Evolutionary conservation across 257 asterid genomes (phyloP), one percentile per base, ranked within the genome.

Genomic region (Solanum paucissectum): DNA sequence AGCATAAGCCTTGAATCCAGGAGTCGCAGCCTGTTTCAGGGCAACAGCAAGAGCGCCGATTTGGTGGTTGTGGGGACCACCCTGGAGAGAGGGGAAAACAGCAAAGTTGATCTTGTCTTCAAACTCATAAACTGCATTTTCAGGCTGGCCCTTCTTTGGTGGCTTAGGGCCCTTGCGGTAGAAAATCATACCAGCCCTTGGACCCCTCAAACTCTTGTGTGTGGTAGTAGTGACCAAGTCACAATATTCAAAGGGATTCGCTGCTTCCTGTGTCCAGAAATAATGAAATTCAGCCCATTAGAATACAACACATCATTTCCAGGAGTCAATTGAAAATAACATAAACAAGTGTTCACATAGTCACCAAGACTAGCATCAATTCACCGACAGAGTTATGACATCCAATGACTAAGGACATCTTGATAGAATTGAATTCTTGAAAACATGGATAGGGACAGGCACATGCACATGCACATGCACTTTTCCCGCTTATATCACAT

Each of bases 41-140:
- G 98, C 99, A 73, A 96, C 99, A 85, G 98, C 99, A 90, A 96
- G 94, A 87, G 99, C 99, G 83, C 98, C 99, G 38, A 96, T 96
- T 89, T 96, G 99, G 92, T 96, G 99, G 90, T 96, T 96, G 95
- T 96, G 99, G 10, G 99, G 98, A 76, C 99, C 99, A 33, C 99
- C 99, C 95, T 96, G 99, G 81, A 96, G 98, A 32, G 99, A 92
- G 7, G 99, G 99, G 93, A 96, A 96, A 89, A 95, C 99, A 9
- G 99, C 99, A 90, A 96, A 96, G 92, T 96, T 96, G 90, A 96
- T 87, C 94, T 94, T 96, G 95, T 96, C 98, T 92, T 96, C 99
- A 23, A 96, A 96, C 82, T 96, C 99, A 85, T 96, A 96, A 13
- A 92, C 96, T 0, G 98, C 96, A 91, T 87, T 95, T 91, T 95